phyloP scores from a whole-genome alignment of 176 grass and related monocot species.

The Aegilops speltoides region DNA sequence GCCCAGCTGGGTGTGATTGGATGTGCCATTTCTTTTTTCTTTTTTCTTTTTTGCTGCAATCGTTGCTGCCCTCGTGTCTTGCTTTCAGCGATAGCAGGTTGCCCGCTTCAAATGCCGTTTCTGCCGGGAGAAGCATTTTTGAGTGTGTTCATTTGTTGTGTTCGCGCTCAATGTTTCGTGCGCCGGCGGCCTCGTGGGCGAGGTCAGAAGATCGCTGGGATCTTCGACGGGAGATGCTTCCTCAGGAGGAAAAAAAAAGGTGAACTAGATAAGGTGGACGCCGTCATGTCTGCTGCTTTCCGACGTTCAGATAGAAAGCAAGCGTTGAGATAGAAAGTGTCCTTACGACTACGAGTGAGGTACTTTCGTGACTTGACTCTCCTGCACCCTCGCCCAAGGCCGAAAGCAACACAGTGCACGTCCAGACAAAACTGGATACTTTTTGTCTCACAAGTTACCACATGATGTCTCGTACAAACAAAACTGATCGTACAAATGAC shows the following conservation, averaged over 20 bases:
- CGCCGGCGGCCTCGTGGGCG: background rate
- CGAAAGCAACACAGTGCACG: background rate
- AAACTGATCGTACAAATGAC: background rate
- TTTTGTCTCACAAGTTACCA: background rate
- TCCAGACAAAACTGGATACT: background rate
- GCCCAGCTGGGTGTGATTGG: background rate
- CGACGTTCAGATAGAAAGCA: constrained; percentile 2
- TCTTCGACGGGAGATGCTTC: background rate
- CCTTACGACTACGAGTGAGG: background rate
- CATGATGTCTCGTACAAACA: background rate
- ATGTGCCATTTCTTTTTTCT: background rate
- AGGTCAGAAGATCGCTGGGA: background rate
- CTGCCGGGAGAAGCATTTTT: background rate
- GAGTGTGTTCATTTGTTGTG: background rate
- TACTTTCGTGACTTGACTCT: background rate
- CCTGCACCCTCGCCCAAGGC: background rate
- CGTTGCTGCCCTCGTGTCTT: background rate
- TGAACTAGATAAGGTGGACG: background rate
- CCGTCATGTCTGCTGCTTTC: background rate
- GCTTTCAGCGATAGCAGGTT: background rate
- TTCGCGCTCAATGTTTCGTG: background rate
- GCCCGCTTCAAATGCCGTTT: background rate
- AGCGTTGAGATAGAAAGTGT: background rate
- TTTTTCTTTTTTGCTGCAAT: background rate
- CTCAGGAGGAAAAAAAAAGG: background rate